phyloP scores from a whole-genome alignment of 352 stramenopile species.

The Globisporangium heterothallicum region DNA sequence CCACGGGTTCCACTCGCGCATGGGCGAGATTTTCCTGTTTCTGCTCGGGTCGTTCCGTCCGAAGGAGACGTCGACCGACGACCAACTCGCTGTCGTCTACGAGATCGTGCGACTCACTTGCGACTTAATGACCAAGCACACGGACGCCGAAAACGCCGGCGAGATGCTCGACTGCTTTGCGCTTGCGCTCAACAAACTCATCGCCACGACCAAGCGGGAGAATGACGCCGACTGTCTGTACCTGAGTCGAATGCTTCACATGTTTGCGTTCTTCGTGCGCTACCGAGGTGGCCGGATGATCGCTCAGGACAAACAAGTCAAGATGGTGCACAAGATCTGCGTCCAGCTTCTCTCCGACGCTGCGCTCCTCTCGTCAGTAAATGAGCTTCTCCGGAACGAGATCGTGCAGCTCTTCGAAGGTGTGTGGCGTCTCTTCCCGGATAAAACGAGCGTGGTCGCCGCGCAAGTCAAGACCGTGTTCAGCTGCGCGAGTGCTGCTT shows the following conservation, averaged over 20 bases:
- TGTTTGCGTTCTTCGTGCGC: conserved; percentile 51
- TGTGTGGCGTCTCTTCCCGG: conserved; percentile 63
- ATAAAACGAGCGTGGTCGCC: conserved; percentile 23
- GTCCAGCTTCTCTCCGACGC: conserved; percentile 31
- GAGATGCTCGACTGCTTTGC: conserved; percentile 69
- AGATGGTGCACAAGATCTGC: conserved; percentile 39
- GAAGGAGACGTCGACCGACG: conserved; percentile 19
- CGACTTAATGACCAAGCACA: conserved; percentile 74
- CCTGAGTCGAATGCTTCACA: conserved; percentile 53
- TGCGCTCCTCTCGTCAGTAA: conserved; percentile 37
- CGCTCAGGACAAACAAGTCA: conserved; percentile 23
- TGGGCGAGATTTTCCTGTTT: conserved; percentile 70
- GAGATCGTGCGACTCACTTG: conserved; percentile 67
- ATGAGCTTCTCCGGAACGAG: conserved; percentile 30
- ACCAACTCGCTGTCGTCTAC: conserved; percentile 36
- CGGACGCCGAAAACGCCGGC: conserved; percentile 48
- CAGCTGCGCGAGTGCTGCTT: conserved; percentile 7
- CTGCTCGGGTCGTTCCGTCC: conserved; percentile 70
- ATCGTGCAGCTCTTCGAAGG: conserved; percentile 50
- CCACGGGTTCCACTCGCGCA: conserved; percentile 82
- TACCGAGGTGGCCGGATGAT: conserved; percentile 55
- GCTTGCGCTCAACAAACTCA: conserved; percentile 52
- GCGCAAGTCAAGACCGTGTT: conserved; percentile 49
- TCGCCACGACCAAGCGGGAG: conserved; percentile 20
- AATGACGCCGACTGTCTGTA: conserved; percentile 53